These are phyloP conservation scores for Selaginella tamariscina DNA, from an alignment of 75 land plant species.

Conservation along the genomic window DNA sequence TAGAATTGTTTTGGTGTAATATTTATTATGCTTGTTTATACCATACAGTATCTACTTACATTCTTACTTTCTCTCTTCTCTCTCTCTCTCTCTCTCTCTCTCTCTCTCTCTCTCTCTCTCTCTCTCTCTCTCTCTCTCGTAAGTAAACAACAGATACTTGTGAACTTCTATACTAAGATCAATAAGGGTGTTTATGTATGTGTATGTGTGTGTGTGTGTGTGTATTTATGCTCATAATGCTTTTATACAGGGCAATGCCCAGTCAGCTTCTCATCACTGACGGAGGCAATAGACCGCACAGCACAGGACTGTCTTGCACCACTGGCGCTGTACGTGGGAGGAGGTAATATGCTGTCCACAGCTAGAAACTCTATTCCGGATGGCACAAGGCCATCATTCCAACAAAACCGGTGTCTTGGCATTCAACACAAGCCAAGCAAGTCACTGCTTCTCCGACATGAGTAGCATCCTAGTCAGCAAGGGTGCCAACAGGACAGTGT, in stretches of 20 bases:
- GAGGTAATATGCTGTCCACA: slow-evolving; percentile 97
- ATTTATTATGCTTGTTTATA: too few relatives aligned
- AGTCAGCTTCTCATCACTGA: neutral
- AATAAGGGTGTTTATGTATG: neutral
- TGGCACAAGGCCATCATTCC: slow-evolving; percentile 59
- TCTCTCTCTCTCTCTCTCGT: neutral
- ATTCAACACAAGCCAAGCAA: slow-evolving; percentile 43
- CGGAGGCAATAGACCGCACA: slow-evolving; percentile 20
- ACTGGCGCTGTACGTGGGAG: slow-evolving; percentile 63
- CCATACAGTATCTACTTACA: too few relatives aligned
- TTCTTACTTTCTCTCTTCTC: too few relatives aligned
- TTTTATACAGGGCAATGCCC: neutral
- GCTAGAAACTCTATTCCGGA: slow-evolving; percentile 55
- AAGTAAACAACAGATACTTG: neutral
- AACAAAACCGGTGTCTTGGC: slow-evolving; percentile 37
- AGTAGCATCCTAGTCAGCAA: slow-evolving; percentile 57
- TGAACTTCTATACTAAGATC: neutral
- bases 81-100: too few relatives aligned
- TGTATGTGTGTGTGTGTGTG: neutral
- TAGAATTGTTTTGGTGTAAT: too few relatives aligned
- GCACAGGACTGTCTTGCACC: slow-evolving; percentile 76
- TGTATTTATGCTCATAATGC: neutral
- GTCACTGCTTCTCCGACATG: slow-evolving; percentile 73
- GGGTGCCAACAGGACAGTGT: slow-evolving; percentile 59
- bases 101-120: too few relatives aligned